These are phyloP conservation scores for Capsicum baccatum DNA, from an alignment of 257 asterid genomes.

Conservation along the genomic window DNA sequence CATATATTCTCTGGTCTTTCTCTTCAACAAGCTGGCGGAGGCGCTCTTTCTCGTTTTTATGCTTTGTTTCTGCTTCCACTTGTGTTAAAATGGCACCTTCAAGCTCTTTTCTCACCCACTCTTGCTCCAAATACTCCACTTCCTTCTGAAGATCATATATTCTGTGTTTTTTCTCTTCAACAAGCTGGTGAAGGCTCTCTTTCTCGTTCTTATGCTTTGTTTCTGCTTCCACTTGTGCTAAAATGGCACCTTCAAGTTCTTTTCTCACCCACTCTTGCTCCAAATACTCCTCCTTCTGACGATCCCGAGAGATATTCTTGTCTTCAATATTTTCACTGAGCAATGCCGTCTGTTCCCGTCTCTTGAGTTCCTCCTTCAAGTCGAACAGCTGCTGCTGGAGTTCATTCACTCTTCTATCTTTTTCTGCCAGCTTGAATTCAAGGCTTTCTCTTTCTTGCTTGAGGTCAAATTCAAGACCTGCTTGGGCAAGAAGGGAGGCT, in stretches of 20 bases:
- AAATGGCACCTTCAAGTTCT: slow-evolving; percentile 45
- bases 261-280: slow-evolving; percentile 45
- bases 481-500: slow-evolving; percentile 81
- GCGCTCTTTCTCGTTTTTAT: slow-evolving; percentile 44
- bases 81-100: slow-evolving; percentile 47
- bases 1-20: slow-evolving; percentile 60
- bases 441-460: slow-evolving; percentile 43
- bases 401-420: slow-evolving; percentile 47
- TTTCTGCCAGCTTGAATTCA: slow-evolving; percentile 47
- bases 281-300: slow-evolving; percentile 49
- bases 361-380: slow-evolving; percentile 35
- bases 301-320: slow-evolving; percentile 33
- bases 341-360: slow-evolving; percentile 6
- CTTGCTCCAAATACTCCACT: slow-evolving; percentile 36
- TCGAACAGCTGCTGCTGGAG: slow-evolving; percentile 59
- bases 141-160: slow-evolving; percentile 60
- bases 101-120: slow-evolving; percentile 43
- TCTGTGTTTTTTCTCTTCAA: slow-evolving; percentile 69
- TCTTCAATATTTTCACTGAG: not conserved
- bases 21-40: slow-evolving; percentile 68
- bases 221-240: slow-evolving; percentile 44
- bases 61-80: slow-evolving; percentile 41
- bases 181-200: slow-evolving; percentile 58
- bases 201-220: slow-evolving; percentile 39
- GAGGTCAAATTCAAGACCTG: slow-evolving; percentile 64